phyloP scores from a whole-genome alignment of 208 protist genomes.

The Trypanosoma cruzi region DNA sequence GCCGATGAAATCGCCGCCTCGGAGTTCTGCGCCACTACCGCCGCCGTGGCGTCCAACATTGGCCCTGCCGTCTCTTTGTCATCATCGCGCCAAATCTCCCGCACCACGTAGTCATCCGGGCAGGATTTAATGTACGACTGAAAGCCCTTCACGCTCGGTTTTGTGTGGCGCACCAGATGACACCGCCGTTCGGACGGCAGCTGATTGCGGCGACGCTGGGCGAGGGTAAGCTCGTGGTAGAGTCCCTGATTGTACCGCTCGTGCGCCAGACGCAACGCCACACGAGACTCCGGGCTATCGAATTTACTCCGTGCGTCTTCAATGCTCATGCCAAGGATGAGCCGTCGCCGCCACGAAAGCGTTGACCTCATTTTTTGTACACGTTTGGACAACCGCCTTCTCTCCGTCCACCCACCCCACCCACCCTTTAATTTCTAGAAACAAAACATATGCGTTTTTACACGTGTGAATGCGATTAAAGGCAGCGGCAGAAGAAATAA shows the following conservation, averaged over 20 bases:
- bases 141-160: slow-evolving; percentile 77
- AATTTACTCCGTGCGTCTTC: slow-evolving; percentile 91
- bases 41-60: background rate
- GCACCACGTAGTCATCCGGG: slow-evolving; percentile 74
- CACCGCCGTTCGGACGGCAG: slow-evolving; percentile 67
- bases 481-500: background rate
- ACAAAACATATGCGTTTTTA: background rate
- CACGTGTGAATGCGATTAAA: background rate
- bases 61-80: background rate
- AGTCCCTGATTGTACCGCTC: slow-evolving; percentile 83
- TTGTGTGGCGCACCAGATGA: slow-evolving; percentile 80
- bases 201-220: slow-evolving; percentile 68
- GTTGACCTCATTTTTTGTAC: slow-evolving; percentile 26
- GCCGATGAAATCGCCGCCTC: background rate
- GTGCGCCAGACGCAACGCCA: slow-evolving; percentile 67
- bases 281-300: slow-evolving; percentile 70
- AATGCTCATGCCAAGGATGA: slow-evolving; percentile 88
- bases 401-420: too few species aligned
- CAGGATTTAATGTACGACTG: slow-evolving; percentile 77
- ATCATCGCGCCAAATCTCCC: slow-evolving; percentile 61
- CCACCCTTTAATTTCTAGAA: background rate
- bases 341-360: slow-evolving; percentile 34
- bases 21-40: background rate
- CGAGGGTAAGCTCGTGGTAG: slow-evolving; percentile 80
- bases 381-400: background rate